Evolutionary conservation across 2,329 filamentous ascomycete species (phyloP), one percentile per base, ranked within the genome.

Genomic region (Alternaria tenuissima): DNA sequence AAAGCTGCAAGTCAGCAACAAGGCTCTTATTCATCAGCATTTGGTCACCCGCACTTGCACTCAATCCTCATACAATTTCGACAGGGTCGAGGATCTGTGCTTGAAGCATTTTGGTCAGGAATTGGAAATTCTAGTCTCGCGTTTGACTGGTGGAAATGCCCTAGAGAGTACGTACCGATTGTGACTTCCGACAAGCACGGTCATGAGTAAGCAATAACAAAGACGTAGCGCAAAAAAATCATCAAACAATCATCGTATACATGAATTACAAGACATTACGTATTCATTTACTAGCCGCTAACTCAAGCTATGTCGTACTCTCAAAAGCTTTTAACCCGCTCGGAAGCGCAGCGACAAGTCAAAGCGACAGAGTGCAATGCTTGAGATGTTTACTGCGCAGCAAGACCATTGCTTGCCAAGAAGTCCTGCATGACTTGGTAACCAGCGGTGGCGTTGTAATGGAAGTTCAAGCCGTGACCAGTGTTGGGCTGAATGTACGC

Each of bases 401-500:
- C 47, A 26, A 77, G 63, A 3, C 67, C 73, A 56, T 76, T 69
- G 7, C 44, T 51, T 1, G 59, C 66, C 52, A 82, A 59, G 62
- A 77, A 82, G 12, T 70, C 58, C 28, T 79, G 70, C 14, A 81
- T 77, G 7, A 76, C 73, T 14, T 71, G 55, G 62, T 82, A 82
- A 1, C 75, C 80, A 24, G 65, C 79, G n/a, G 76, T 77, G 1
- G 78, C 64, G 28, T 79, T 79, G 57, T 80, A 81, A 53, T 81
- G 76, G 20, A 84, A 70, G 67, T 85, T 87, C 20, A 88, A 67
- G 79, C 73, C 74, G 41, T 78, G 76, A 0, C 65, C 76, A 34
- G 85, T 83, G 4, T 80, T 78, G 0, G 83, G 81, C 1, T 89
- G 83, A 18, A 89, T 80, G 44, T 83, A 83, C 0, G 85, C 78